phyloP scores from a whole-genome alignment of 75 land plant species.

The Sequoiadendron giganteum region DNA sequence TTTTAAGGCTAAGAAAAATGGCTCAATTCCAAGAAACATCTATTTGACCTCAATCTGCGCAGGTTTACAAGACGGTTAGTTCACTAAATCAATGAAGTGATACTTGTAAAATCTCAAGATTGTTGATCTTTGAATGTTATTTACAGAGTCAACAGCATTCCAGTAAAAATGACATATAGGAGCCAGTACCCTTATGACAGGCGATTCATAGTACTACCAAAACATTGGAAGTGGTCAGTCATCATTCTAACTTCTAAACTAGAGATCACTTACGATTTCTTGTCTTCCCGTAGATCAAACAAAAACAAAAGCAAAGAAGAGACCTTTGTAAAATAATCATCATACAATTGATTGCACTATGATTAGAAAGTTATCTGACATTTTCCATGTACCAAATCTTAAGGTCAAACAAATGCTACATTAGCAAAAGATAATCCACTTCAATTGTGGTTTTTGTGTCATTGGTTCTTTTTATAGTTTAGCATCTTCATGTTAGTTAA shows the following conservation, averaged over 20 bases:
- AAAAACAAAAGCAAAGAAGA: neutral
- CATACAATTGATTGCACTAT: neutral
- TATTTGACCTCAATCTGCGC: slow-evolving; percentile 1
- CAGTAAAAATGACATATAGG: neutral
- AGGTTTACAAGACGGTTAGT: neutral
- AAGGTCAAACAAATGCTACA: neutral
- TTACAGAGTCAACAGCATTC: neutral
- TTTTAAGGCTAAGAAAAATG: slow-evolving; percentile 12
- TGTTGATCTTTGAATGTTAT: neutral
- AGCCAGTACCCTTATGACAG: neutral
- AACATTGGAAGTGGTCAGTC: neutral
- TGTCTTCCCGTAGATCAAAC: neutral
- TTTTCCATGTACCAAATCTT: neutral
- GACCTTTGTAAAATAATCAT: neutral
- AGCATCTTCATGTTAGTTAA: neutral
- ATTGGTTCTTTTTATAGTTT: neutral
- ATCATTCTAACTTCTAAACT: neutral
- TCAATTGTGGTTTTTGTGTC: neutral
- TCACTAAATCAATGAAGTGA: neutral
- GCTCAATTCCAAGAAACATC: neutral
- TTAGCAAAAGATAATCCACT: neutral
- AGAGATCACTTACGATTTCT: neutral
- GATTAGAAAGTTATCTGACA: neutral
- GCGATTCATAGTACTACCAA: neutral
- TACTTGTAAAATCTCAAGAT: neutral